Evolutionary conservation across 805 yeast genomes (phyloP).

Genomic region (Nadsonia fulvescens): DNA sequence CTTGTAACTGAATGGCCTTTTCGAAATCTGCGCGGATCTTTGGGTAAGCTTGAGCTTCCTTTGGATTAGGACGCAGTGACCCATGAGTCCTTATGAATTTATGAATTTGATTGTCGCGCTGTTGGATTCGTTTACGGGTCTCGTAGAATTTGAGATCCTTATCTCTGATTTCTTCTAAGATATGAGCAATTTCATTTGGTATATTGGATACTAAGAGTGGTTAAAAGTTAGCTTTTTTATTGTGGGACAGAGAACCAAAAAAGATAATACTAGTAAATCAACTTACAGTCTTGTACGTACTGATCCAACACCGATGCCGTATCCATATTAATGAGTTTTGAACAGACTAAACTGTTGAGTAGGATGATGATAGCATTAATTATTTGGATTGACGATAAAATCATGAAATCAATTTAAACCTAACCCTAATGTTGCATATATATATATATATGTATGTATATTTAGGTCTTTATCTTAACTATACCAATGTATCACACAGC

Average conservation of each 20-base stretch:
- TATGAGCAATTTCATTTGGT: slow-evolving; percentile 70
- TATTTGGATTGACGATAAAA: no score
- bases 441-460: no score
- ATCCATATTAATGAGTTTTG: slow-evolving; percentile 53
- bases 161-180: slow-evolving; percentile 58
- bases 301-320: slow-evolving; percentile 73
- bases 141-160: slow-evolving; percentile 54
- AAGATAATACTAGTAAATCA: not conserved
- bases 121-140: slow-evolving; percentile 43
- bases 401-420: no score
- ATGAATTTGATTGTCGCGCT: slow-evolving; percentile 63
- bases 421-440: no score
- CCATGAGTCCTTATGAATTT: slow-evolving; percentile 74
- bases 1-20: slow-evolving; percentile 42
- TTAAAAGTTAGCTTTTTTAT: slow-evolving; percentile 1
- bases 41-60: slow-evolving; percentile 48
- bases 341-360: no score
- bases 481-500: no score
- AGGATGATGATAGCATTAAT: no score
- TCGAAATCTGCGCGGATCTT: slow-evolving; percentile 55
- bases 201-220: slow-evolving; percentile 55
- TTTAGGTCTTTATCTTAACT: no score
- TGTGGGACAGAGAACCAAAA: not conserved
- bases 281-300: slow-evolving; percentile 27
- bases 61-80: slow-evolving; percentile 61